Percentiles rank a stretch among this genome's conserved stretches.
Evolutionary conservation across 768 basidiomycete species (phyloP).

Genomic region (Suillus luteus): DNA sequence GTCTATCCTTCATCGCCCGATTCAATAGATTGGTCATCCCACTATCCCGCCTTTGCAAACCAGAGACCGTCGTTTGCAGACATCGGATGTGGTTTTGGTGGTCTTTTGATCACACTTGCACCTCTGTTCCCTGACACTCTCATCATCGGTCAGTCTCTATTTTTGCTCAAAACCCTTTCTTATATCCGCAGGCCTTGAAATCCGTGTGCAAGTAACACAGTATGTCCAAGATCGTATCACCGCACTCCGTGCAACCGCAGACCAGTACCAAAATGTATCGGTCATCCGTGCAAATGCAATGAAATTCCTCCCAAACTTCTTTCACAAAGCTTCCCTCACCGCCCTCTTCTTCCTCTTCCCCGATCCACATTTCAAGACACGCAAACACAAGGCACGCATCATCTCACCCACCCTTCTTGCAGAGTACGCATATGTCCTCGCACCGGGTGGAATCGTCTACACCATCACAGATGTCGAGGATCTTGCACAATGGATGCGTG

Average conservation of each 20-base stretch:
- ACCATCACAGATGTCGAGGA: constrained; percentile 97
- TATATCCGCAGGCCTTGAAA: constrained; percentile 80
- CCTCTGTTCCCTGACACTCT: constrained; percentile 89
- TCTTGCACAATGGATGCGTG: constrained; percentile 93
- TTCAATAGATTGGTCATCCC: constrained; percentile 76
- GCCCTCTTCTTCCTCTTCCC: constrained; percentile 98
- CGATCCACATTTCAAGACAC: constrained; percentile 96
- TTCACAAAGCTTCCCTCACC: constrained; percentile 84
- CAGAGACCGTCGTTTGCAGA: constrained; percentile 93
- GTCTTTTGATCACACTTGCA: constrained; percentile 84
- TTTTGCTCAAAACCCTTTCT: constrained; percentile 8
- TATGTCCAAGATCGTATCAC: constrained; percentile 94
- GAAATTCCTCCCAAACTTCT: constrained; percentile 98
- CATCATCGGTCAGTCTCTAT: constrained; percentile 78
- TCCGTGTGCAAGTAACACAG: constrained; percentile 93
- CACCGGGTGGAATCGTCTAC: constrained; percentile 93
- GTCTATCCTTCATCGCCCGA: constrained; percentile 81
- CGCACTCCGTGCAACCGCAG: constrained; percentile 77
- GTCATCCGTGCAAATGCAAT: constrained; percentile 96
- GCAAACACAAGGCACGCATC: constrained; percentile 99
- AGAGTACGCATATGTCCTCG: constrained; percentile 93
- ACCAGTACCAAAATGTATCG: constrained; percentile 79
- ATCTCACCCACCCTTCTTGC: constrained; percentile 97
- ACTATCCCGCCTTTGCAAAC: constrained; percentile 73
- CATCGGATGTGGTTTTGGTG: constrained; percentile 97